A percentile compares a stretch with the other conserved stretches of the same genome.
These are phyloP conservation scores for Jimgerdemannia lactiflua DNA, from an alignment of 192 early-diverging fungal genomes.

Conservation along the genomic window DNA sequence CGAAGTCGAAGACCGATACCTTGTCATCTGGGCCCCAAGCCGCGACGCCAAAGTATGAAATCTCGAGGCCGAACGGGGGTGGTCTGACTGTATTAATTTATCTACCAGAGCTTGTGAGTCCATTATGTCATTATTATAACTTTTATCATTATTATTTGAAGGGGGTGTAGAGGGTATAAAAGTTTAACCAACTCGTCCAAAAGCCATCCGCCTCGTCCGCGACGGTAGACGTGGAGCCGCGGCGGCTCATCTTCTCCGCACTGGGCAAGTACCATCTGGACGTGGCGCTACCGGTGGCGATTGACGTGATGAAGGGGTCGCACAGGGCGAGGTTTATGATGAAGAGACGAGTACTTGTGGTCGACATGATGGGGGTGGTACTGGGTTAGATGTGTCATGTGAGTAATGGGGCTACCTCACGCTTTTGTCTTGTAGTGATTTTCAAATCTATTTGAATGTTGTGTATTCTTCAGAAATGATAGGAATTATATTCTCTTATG, in stretches of 20 bases:
- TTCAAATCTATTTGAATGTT: too few relatives aligned
- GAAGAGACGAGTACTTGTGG: not conserved
- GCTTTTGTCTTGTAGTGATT: too few relatives aligned
- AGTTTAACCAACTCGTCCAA: too few relatives aligned
- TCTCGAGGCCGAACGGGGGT: not conserved
- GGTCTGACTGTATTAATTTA: not conserved
- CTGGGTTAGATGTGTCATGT: too few relatives aligned
- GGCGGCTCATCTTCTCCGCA: not conserved
- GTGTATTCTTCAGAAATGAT: too few relatives aligned
- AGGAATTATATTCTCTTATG: too few relatives aligned
- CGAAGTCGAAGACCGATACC: not conserved
- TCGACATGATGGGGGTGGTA: not conserved
- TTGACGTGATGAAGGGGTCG: not conserved
- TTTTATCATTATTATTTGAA: too few relatives aligned
- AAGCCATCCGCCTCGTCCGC: not conserved
- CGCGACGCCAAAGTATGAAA: not conserved
- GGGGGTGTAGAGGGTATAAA: too few relatives aligned
- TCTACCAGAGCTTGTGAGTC: not conserved
- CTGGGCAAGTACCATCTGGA: not conserved
- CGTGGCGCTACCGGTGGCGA: not conserved
- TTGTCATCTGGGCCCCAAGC: not conserved
- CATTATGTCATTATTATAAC: not conserved
- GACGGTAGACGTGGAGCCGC: not conserved
- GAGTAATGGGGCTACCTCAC: too few relatives aligned
- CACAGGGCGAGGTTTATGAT: not conserved